Evolutionary conservation across 495 filamentous ascomycete species (phyloP).

Genomic region (Penicillium cosmopolitanum): DNA sequence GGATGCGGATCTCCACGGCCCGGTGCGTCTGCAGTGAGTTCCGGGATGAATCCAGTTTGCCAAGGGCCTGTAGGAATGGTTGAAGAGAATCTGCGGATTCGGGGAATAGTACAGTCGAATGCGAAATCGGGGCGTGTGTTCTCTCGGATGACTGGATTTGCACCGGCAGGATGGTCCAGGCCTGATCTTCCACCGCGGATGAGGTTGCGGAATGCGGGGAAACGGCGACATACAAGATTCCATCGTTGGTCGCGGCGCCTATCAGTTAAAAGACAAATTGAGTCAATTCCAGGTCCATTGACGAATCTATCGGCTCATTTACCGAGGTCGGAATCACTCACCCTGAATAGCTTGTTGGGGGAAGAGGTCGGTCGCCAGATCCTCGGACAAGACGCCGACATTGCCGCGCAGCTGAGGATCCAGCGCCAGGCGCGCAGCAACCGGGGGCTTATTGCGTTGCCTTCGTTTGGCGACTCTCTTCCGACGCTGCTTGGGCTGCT

Average conservation of each 20-base stretch:
- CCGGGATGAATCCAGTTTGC: constrained; percentile 59
- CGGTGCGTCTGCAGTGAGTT: constrained; percentile 58
- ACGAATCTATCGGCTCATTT: background rate
- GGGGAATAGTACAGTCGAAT: constrained; percentile 83
- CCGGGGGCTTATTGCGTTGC: constrained; percentile 57
- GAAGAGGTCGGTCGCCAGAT: constrained; percentile 82
- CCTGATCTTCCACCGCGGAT: constrained; percentile 59
- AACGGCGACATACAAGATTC: constrained; percentile 70
- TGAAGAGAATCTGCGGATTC: constrained; percentile 77
- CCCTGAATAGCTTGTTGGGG: constrained; percentile 48
- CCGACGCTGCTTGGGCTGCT: constrained; percentile 47
- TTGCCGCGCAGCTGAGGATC: constrained; percentile 88
- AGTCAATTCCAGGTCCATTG: background rate
- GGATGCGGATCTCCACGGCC: constrained; percentile 76
- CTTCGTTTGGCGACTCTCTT: constrained; percentile 42
- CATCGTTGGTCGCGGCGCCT: constrained; percentile 32
- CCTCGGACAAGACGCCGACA: constrained; percentile 82
- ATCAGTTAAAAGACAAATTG: background rate
- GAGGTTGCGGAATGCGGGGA: constrained; percentile 75
- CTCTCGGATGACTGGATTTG: constrained; percentile 66
- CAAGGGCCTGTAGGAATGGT: constrained; percentile 67
- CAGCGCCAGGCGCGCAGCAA: constrained; percentile 66
- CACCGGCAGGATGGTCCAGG: constrained; percentile 88
- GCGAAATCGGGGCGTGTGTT: constrained; percentile 73
- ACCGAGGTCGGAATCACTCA: constrained; percentile 24